These are phyloP conservation scores for Rutstroemia sp. DNA, from an alignment of 2,329 filamentous ascomycete genomes.

Conservation along the genomic window DNA sequence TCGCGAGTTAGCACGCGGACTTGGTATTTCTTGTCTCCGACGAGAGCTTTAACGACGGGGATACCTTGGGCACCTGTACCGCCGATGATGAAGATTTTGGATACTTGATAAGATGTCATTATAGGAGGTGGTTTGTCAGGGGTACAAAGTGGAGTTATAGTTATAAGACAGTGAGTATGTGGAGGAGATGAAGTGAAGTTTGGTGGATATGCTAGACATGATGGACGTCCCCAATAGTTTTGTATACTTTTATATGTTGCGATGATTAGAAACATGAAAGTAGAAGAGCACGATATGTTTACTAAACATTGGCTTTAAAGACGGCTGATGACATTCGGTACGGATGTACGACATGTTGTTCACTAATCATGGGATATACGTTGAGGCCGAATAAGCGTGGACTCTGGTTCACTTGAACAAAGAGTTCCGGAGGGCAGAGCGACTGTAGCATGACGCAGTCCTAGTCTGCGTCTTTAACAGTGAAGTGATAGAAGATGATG, in stretches of 20 bases:
- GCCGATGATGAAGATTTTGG: slow-evolving; percentile 36
- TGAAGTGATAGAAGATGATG: too few species aligned
- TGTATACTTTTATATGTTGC: too few species aligned
- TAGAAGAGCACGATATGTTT: background rate
- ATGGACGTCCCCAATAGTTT: too few species aligned
- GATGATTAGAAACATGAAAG: too few species aligned
- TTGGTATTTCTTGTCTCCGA: slow-evolving; percentile 36
- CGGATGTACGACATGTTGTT: background rate
- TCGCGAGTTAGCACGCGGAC: slow-evolving; percentile 43
- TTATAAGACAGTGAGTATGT: background rate
- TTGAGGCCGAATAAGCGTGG: background rate
- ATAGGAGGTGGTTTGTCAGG: background rate
- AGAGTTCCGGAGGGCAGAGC: background rate
- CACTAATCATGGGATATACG: background rate
- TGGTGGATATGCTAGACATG: background rate
- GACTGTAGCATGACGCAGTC: too few species aligned
- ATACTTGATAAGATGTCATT: slow-evolving; percentile 10
- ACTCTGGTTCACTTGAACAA: background rate
- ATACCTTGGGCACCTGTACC: slow-evolving; percentile 46
- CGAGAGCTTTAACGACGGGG: slow-evolving; percentile 38
- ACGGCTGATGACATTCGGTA: too few species aligned
- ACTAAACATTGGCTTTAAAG: background rate
- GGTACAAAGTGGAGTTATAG: too few species aligned
- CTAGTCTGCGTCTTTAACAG: too few species aligned
- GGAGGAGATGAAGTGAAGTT: background rate